Evolutionary conservation across 192 early-diverging fungal species (phyloP), one percentile per base, ranked within the genome.

Genomic region (Hyaloraphidium curvatum): DNA sequence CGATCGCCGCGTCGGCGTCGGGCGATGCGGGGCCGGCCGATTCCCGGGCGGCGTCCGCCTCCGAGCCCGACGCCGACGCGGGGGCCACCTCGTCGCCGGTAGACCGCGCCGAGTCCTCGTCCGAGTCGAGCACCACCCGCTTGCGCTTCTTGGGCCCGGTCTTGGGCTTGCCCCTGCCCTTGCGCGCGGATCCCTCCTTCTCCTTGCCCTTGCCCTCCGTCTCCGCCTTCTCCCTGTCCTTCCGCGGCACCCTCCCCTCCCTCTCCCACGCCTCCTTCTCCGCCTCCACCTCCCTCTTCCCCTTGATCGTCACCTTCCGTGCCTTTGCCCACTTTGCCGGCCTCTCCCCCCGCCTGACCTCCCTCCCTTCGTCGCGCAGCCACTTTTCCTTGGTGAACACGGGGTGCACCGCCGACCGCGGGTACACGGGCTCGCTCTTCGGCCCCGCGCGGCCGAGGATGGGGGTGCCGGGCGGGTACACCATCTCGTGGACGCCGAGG

Each of bases 391-490:
- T 68, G 27, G 72, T 82, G 26, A 37, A 50, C 3, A 82, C 63
- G 35, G 65, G 61, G 14, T 78, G 68, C 13, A 93, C 88, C 48
- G 74, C 68, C 30, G 62, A 57, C 23, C 90, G 74, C 37, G 84
- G 81, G 66, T 82, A 97, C 1, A 97, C 79, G 0, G 67, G 55
- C 50, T 91, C 84, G 30, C 78, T 78, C 39, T 81, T 78, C n/a
- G n/a, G n/a, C n/a, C n/a, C n/a, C 28, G 84, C 73, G 33, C 70
- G 56, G 2, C 90, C 92, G 5, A 97, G 62, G n/a, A 80, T 57
- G 4, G 85, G 77, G 0, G 60, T 58, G 2, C 63, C 64, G 11
- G 22, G 16, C 13, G 89, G 87, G 57, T 86, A 57, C 0, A 97
- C 60, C 1, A 86, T 65, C 53, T 97, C 81, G 51, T 71, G 77